Percentiles rank a stretch among this genome's conserved stretches.
phyloP scores from a whole-genome alignment of 192 early-diverging fungal species.

The Podila minutissima region DNA sequence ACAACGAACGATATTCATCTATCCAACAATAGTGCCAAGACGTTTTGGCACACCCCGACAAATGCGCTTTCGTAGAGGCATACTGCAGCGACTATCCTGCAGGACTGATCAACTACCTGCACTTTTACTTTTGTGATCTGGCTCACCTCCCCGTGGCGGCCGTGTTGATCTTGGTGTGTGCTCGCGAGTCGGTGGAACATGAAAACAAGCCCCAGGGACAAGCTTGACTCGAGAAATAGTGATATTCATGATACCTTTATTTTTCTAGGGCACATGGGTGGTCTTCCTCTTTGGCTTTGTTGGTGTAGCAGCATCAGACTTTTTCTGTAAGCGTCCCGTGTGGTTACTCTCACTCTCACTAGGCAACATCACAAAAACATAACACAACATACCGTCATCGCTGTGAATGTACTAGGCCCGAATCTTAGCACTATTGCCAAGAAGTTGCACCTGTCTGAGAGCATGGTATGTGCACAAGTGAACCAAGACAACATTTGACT shows the following conservation, averaged over 20 bases:
- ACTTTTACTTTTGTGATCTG: conserved; percentile 65
- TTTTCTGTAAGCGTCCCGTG: conserved; percentile 67
- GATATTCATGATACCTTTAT: neutral
- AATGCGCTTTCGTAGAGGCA: conserved; percentile 68
- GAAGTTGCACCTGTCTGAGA: conserved; percentile 82
- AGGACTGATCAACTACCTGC: conserved; percentile 70
- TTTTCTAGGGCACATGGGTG: conserved; percentile 70
- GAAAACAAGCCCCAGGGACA: neutral
- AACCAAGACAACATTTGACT: neutral
- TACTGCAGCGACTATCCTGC: conserved; percentile 71
- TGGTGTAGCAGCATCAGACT: conserved; percentile 84
- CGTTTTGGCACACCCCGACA: conserved; percentile 60
- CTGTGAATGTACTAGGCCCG: conserved; percentile 58
- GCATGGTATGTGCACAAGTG: conserved; percentile 61
- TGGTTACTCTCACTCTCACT: neutral
- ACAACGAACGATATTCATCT: neutral
- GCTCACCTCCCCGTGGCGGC: conserved; percentile 33
- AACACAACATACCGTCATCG: neutral
- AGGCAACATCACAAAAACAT: neutral
- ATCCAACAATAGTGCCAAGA: conserved; percentile 51
- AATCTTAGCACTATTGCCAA: conserved; percentile 85
- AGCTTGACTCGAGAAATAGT: neutral
- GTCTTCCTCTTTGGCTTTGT: conserved; percentile 79
- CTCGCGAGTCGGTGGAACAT: neutral
- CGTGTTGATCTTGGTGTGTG: conserved; percentile 57